Base-by-base conservation (phyloP, 2,329 filamentous ascomycete genomes). In the Fusarium musae region DNA sequence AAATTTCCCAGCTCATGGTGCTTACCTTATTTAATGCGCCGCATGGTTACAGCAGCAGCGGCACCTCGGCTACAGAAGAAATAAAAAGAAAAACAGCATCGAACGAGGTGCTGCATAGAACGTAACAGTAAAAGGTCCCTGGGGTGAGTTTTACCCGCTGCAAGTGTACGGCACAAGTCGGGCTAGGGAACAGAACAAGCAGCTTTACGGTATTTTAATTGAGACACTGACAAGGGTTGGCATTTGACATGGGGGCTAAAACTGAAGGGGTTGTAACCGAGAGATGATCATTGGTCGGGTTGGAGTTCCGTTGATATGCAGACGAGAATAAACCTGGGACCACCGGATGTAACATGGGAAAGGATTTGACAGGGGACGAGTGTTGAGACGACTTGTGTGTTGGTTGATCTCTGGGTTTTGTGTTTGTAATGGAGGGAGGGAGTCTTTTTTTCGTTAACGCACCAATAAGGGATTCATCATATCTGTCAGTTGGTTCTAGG, bases 141-240 rank as follows among this genome's bases (percentile, higher is more conserved):
- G 19, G 23, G 60, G 44, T 40, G 47, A 47, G 56, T 67, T 63
- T 73, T 73, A 60, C 49, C 70, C 66, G 70, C 61, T 73, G 70
- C 70, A 63, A 0, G 2, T 58, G 4, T 67, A 62, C 67, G 70
- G 70, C 70, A n/a, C 53, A 34, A 70, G 15, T 37, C 57, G 16
- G n/a, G 26, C 34, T 12, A 49, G 42, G 32, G 28, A 46, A 34
- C 23, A 11, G 28, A 40, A 52, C 52, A 26, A 46, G 28, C 30
- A 52, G 23, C 28, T 34, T 28, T 39, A 63, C 34, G 52, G 47
- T 54, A 42, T 26, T 36, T 34, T 23, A 36, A 57, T 34, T 15
- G 11, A 23, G 13, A 21, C 9, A 9, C 34, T 30, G 44, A 47
- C 36, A 11, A 19, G 69, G 37, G 28, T 13, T 10, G 0, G 11